phyloP scores from a whole-genome alignment of 768 basidiomycete species.

The Cyathus striatus region DNA sequence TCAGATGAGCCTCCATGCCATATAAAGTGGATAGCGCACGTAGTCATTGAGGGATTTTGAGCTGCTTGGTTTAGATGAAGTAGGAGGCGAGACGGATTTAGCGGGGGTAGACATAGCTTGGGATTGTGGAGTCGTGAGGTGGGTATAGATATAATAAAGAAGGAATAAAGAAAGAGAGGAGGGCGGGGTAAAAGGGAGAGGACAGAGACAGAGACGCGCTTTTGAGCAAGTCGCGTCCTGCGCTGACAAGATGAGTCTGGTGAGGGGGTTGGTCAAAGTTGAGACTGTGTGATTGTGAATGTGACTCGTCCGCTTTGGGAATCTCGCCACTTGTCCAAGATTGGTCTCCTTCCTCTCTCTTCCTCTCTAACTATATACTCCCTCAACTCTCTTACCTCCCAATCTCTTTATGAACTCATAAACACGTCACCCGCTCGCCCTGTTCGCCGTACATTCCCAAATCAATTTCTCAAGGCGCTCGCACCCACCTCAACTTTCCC shows the following conservation, averaged over 20 bases:
- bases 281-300: too few relatives aligned
- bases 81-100: slow-evolving; percentile 27
- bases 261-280: too few relatives aligned
- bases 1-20: not conserved
- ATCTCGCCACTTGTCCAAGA: slow-evolving; percentile 12
- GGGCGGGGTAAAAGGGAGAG: slow-evolving; percentile 5
- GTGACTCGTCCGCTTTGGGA: slow-evolving; percentile 10
- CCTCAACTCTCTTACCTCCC: too few relatives aligned
- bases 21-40: slow-evolving; percentile 34
- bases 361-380: not conserved
- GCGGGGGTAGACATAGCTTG: slow-evolving; percentile 32
- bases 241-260: slow-evolving; percentile 39
- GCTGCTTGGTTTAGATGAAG: slow-evolving; percentile 29
- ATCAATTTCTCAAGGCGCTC: too few relatives aligned
- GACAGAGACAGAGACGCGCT: slow-evolving; percentile 13
- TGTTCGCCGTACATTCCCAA: too few relatives aligned
- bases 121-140: slow-evolving; percentile 19
- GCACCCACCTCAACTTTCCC: too few relatives aligned
- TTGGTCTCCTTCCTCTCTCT: slow-evolving; percentile 2
- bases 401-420: too few relatives aligned
- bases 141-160: slow-evolving; percentile 3
- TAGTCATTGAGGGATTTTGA: slow-evolving; percentile 64
- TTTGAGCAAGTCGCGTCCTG: slow-evolving; percentile 36
- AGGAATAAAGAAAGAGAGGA: not conserved
- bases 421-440: too few relatives aligned